A percentile compares a stretch with the other conserved stretches of the same genome.
These are phyloP conservation scores for Arthrinium puccinioides DNA, from an alignment of 2,329 filamentous ascomycete genomes.

Conservation along the genomic window DNA sequence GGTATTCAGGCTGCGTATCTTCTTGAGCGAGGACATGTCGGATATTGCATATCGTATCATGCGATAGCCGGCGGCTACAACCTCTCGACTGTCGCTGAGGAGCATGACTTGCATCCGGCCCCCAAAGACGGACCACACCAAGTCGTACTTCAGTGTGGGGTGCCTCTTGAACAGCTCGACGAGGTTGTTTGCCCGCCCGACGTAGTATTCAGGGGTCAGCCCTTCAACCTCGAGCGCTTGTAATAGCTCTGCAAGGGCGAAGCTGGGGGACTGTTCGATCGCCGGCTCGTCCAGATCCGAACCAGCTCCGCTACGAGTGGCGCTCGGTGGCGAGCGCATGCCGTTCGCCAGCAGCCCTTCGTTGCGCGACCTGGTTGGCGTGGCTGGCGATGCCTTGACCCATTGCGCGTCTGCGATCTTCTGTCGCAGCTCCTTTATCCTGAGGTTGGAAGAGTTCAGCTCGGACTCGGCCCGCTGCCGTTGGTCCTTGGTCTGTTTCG, in stretches of 20 bases:
- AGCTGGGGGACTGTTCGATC: conserved; percentile 72
- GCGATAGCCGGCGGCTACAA: conserved; percentile 88
- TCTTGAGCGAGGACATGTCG: conserved; percentile 80
- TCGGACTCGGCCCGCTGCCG: conserved; percentile 76
- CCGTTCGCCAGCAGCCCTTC: conserved; percentile 39
- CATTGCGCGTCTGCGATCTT: conserved; percentile 54
- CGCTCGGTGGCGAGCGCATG: conserved; percentile 51
- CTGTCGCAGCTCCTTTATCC: conserved; percentile 53
- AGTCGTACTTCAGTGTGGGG: conserved; percentile 89
- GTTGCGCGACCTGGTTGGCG: conserved; percentile 45
- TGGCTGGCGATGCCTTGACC: conserved; percentile 37
- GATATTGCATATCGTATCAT: conserved; percentile 93
- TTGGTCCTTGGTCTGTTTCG: conserved; percentile 89
- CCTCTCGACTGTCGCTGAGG: conserved; percentile 89
- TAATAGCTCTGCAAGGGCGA: conserved; percentile 80
- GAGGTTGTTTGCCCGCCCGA: conserved; percentile 81
- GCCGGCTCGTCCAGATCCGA: conserved; percentile 61
- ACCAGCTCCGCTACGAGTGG: conserved; percentile 45
- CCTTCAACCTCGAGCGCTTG: conserved; percentile 83
- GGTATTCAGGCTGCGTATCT: conserved; percentile 79
- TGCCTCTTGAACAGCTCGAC: conserved; percentile 96
- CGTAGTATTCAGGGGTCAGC: conserved; percentile 90
- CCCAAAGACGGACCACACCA: conserved; percentile 94
- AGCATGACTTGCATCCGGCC: conserved; percentile 92
- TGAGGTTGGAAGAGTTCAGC: conserved; percentile 77